Evolutionary conservation across 1,284 basidiomycete species (phyloP).

Genomic region (Puccinia novopanici): DNA sequence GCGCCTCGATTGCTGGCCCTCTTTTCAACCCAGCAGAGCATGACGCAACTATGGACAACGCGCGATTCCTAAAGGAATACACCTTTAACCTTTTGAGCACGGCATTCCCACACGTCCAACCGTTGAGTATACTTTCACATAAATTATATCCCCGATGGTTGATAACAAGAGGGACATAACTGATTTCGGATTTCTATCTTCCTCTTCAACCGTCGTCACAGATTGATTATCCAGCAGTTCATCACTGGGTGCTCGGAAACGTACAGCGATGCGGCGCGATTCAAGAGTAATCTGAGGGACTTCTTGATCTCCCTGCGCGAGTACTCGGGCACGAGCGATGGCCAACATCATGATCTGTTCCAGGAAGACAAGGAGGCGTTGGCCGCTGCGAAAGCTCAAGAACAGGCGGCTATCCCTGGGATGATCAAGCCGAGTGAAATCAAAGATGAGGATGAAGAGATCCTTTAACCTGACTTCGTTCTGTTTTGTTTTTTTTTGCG

Average conservation of each 20-base stretch:
- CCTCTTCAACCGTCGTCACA: neutral
- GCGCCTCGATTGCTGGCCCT: slow-evolving; percentile 76
- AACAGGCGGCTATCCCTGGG: slow-evolving; percentile 92
- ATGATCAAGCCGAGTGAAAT: slow-evolving; percentile 95
- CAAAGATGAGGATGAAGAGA: slow-evolving; percentile 79
- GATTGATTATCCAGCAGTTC: slow-evolving; percentile 72
- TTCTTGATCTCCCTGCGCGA: slow-evolving; percentile 66
- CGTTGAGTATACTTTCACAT: slow-evolving; percentile 36
- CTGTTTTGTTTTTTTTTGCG: neutral
- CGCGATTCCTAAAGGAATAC: slow-evolving; percentile 81
- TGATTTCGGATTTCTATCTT: neutral
- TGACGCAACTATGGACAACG: slow-evolving; percentile 77
- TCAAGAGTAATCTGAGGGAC: slow-evolving; percentile 88
- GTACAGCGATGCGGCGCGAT: slow-evolving; percentile 83
- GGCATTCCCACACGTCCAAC: slow-evolving; percentile 85
- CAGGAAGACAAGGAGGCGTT: slow-evolving; percentile 94
- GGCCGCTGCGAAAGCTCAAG: slow-evolving; percentile 68
- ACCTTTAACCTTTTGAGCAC: slow-evolving; percentile 79
- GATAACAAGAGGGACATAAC: neutral
- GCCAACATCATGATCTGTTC: slow-evolving; percentile 81
- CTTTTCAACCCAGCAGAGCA: slow-evolving; percentile 64
- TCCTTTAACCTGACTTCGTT: slow-evolving; percentile 55
- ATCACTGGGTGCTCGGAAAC: slow-evolving; percentile 80
- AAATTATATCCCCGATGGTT: neutral
- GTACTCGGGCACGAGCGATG: slow-evolving; percentile 66